Evolutionary conservation across 345 rosid genomes (phyloP), one percentile per base, ranked within the genome.

Genomic region (Arabis alpina): DNA sequence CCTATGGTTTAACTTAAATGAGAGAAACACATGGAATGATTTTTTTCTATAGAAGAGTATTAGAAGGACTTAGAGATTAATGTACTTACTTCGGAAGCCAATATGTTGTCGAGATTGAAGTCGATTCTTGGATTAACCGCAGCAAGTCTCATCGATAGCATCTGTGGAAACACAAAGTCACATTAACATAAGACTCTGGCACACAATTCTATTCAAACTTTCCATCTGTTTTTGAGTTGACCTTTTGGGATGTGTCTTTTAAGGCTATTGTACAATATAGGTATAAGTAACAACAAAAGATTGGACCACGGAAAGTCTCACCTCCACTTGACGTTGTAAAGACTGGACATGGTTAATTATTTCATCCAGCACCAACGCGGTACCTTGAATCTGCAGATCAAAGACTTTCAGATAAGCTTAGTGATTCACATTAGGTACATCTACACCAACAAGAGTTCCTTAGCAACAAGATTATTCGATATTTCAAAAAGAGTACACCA

Each of bases 321-420:
- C 99, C 99, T 95, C 99, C 76, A 95, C 99, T 83, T 95, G 96
- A 55, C 80, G 88, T 73, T 95, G 99, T 68, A 95, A 77, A 19
- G 83, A 88, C 70, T 92, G 98, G 41, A 95, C 98, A 55, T 95
- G 99, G 75, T 85, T 92, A 78, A 95, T 95, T 67, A 95, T 95
- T 75, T 95, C 97, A 81, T 92, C 99, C 61, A 95, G 77, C 65
- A 95, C 96, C 77, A 87, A 71, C 19, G 99, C 97, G 47, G 98
- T 92, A 49, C 99, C 98, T 63, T 97, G 88, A 45, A 95, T 95
- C 99, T 95, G 87, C 82, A 67, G 44, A 70, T 65, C 52, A 67
- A 37, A 37, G 71, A 67, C 68, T 62, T 70, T 57, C 65, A 27
- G 40, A 3, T 68, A 14, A 68, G 74, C 55, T 41, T 58, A 65